These are phyloP conservation scores for Penicillium hesseltinei DNA, from an alignment of 2,329 filamentous ascomycete genomes.

Conservation along the genomic window DNA sequence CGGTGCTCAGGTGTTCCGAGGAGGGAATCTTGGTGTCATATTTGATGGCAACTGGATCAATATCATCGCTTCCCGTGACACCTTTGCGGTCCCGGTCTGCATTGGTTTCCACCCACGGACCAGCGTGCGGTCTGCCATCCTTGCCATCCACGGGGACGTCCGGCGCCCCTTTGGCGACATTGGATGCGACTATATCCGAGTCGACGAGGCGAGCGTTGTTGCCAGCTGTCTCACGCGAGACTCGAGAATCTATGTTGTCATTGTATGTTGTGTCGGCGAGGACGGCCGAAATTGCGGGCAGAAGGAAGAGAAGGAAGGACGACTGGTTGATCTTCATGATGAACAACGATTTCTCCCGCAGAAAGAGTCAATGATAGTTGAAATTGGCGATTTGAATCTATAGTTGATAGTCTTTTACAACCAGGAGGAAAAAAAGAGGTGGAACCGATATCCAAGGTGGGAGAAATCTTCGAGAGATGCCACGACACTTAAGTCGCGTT, in stretches of 20 bases:
- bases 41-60: constrained; percentile 32
- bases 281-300: constrained; percentile 34
- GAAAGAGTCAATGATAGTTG: constrained; percentile 10
- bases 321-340: constrained; percentile 38
- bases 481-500: constrained; percentile 5
- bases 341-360: constrained; percentile 1
- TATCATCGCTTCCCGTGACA: constrained; percentile 33
- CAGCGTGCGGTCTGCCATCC: constrained; percentile 89
- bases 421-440: neutral
- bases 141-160: constrained; percentile 88
- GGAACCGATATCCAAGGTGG: neutral
- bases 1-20: constrained; percentile 41
- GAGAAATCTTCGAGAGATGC: constrained; percentile 2
- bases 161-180: constrained; percentile 58
- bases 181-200: constrained; percentile 18
- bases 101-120: constrained; percentile 62
- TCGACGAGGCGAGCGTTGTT: constrained; percentile 18
- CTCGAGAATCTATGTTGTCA: constrained; percentile 15
- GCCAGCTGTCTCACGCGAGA: constrained; percentile 12
- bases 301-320: constrained; percentile 36
- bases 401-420: neutral
- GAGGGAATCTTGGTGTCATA: constrained; percentile 25
- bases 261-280: constrained; percentile 19
- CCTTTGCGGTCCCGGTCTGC: constrained; percentile 49
- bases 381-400: neutral